Evolutionary conservation across 1,139 yeast genomes (phyloP), one percentile per base, ranked within the genome.

Genomic region (Zygosaccharomyces sapae): DNA sequence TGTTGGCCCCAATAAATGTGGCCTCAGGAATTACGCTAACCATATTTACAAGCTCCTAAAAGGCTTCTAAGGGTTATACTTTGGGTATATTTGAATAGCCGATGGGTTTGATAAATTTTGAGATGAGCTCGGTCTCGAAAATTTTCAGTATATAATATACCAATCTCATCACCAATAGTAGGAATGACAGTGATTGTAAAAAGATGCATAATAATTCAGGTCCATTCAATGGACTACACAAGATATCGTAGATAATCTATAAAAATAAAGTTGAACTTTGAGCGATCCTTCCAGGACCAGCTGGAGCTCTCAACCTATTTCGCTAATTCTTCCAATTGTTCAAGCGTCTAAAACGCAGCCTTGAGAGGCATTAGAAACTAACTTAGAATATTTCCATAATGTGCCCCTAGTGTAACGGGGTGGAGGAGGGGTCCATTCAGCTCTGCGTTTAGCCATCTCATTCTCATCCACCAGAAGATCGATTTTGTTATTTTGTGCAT

Each of bases 351-450:
- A 78, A 48, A 92, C 95, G 79, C 97, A 90, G 44, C 98, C 98
- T 53, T 75, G 73, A 46, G 96, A 81, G 43, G 98, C 97, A 66
- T 89, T 89, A 46, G 92, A 76, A 20, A 92, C 98, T 61, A 89
- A 79, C 64, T 80, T 79, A 51, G 86, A 73, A 70, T 89, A 92
- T 72, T 89, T 92, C 68, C 83, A 76, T 59, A 92, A 75, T 37
- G 97, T 86, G 62, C 98, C 98, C 68, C 96, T 83, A 54, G 80
- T 80, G 76, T 88, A 89, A 68, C 88, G 81, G 62, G 95, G 95
- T 43, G 81, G 76, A 40, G 97, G 97, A 39, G 87, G 74, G 31
- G 71, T 74, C 96, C 97, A 92, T 20, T 58, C 52, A 53, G 76
- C 70, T 66, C 77, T 82, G 77, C 98, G 87, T 66, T 78, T 78